Percentiles rank a stretch among this genome's conserved stretches.
Evolutionary conservation across 2,329 filamentous ascomycete species (phyloP).

Genomic region (Colletotrichum sp.): DNA sequence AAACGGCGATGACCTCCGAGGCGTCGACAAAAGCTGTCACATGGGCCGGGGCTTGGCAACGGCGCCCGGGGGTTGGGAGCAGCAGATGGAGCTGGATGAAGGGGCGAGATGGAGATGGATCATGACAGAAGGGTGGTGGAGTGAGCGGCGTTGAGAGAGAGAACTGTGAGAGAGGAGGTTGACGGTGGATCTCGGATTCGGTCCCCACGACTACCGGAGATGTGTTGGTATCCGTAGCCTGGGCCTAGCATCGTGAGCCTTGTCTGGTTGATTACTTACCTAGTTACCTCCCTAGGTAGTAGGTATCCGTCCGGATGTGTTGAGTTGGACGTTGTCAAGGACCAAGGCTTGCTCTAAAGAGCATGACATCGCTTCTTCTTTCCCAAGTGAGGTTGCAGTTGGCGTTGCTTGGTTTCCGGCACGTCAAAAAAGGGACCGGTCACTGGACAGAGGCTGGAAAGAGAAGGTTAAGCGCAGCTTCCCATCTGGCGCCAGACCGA

Average conservation of each 20-base stretch:
- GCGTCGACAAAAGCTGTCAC: not conserved
- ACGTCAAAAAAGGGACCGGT: not conserved
- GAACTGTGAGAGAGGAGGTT: not conserved
- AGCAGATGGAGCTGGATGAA: not conserved
- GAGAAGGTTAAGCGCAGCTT: not conserved
- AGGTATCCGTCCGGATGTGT: not conserved
- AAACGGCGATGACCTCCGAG: slow-evolving; percentile 1
- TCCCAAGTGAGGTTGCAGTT: not conserved
- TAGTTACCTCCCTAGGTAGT: not conserved
- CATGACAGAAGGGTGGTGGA: not conserved
- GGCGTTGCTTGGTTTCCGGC: not conserved
- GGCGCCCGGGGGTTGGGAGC: not conserved
- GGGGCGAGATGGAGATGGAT: not conserved
- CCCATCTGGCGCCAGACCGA: not conserved
- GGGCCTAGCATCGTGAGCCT: not conserved
- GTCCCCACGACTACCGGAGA: not conserved
- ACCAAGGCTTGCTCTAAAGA: not conserved
- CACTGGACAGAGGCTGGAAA: slow-evolving; percentile 4
- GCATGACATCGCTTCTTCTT: not conserved
- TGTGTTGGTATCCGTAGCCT: not conserved
- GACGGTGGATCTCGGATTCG: not conserved
- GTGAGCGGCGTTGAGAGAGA: not conserved
- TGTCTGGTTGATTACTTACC: not conserved
- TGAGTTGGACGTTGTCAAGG: not conserved
- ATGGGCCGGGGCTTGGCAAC: slow-evolving; percentile 9